Conservation (phyloP, 139 green algal genomes). For the Ostreobium quekettii region DNA sequence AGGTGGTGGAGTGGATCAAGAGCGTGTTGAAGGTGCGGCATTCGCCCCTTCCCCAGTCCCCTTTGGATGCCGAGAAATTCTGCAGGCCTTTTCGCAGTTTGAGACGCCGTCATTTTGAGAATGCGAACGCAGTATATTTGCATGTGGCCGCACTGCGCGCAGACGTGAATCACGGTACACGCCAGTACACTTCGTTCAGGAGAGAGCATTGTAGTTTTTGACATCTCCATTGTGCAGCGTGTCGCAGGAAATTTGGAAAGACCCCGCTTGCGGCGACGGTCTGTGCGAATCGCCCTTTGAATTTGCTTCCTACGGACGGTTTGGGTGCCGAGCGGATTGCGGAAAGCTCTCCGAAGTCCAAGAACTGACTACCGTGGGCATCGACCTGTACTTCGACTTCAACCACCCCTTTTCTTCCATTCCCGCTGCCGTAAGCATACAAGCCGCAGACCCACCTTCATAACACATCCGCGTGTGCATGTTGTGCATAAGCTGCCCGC, state of each 20-base stretch:
- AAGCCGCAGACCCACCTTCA: no score
- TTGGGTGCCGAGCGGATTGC: constrained; percentile 78
- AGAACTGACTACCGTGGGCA: constrained; percentile 53
- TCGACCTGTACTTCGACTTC: constrained; percentile 69
- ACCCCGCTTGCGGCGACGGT: constrained; percentile 74
- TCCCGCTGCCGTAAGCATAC: constrained; percentile 38
- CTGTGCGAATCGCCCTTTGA: constrained; percentile 71
- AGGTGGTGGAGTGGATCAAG: constrained; percentile 8
- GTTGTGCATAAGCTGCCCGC: no score
- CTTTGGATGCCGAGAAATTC: no score
- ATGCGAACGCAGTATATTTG: no score
- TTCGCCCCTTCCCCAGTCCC: no score
- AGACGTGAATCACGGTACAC: no score
- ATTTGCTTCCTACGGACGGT: constrained; percentile 68
- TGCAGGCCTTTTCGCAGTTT: no score
- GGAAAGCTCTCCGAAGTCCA: constrained; percentile 61
- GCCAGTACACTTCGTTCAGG: no score
- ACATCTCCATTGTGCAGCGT: not conserved
- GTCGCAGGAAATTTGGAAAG: constrained; percentile 54
- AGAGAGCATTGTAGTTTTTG: no score
- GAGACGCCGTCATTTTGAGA: no score
- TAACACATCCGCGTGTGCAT: no score
- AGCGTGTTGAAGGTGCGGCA: not conserved
- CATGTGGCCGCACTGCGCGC: no score
- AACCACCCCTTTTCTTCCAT: constrained; percentile 53